Percentiles rank a stretch among this genome's conserved stretches.
These are phyloP conservation scores for Lepidium africanum DNA, from an alignment of 345 rosid genomes.

Conservation along the genomic window DNA sequence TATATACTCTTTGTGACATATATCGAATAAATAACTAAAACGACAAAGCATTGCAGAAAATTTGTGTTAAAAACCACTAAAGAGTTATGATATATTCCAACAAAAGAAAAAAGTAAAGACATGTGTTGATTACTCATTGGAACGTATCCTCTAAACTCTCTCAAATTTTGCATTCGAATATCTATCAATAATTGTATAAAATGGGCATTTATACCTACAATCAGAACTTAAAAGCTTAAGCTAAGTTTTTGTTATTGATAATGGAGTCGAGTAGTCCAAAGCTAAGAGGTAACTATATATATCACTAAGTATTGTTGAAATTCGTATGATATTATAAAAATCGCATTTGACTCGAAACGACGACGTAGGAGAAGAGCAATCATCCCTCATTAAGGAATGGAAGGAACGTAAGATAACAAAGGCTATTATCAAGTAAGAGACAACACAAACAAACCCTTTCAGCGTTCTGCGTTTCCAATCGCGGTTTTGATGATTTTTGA, in stretches of 20 bases:
- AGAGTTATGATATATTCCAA: neutral
- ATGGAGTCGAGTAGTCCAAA: constrained; percentile 11
- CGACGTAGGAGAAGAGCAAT: constrained; percentile 45
- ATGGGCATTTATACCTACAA: neutral
- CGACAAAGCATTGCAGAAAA: neutral
- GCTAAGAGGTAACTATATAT: constrained; percentile 5
- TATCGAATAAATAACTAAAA: neutral
- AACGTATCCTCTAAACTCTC: neutral
- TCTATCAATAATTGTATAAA: neutral
- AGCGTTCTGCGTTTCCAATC: neutral
- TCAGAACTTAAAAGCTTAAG: neutral
- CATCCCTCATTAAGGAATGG: constrained; percentile 65
- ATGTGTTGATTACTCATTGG: neutral
- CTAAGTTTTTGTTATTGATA: neutral
- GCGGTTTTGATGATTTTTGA: neutral
- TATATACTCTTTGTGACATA: constrained; percentile 5
- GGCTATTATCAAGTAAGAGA: constrained; percentile 58
- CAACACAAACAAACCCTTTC: neutral
- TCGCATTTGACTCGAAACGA: neutral
- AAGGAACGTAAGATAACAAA: constrained; percentile 69
- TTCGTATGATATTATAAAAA: neutral
- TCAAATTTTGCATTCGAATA: constrained; percentile 1
- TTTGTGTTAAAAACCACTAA: neutral
- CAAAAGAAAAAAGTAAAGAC: neutral
- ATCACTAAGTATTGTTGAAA: neutral